Evolutionary conservation across 2,329 filamentous ascomycete species (phyloP).

Genomic region (Botryotinia calthae): DNA sequence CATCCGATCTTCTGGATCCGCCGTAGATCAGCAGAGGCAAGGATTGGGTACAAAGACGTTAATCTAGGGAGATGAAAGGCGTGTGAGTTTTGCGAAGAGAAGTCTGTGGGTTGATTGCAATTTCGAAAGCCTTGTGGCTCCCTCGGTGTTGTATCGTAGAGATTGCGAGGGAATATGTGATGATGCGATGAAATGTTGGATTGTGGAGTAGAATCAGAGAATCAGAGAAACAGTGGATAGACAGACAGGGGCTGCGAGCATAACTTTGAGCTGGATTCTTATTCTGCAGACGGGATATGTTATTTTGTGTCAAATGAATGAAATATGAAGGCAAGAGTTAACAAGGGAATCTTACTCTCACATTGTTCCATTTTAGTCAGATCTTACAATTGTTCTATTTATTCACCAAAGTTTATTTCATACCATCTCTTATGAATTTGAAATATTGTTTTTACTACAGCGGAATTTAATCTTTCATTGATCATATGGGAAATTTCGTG

Average conservation of each 20-base stretch:
- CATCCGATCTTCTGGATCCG: conserved; percentile 7
- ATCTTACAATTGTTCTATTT: not conserved
- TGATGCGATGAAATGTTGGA: not conserved
- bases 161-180: not conserved
- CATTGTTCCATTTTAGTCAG: conserved; percentile 11
- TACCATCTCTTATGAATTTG: not conserved
- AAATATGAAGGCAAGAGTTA: not conserved
- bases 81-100: not conserved
- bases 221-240: not conserved
- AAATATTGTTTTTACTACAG: not conserved
- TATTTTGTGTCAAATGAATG: not conserved
- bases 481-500: not conserved
- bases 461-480: not conserved
- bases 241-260: not conserved
- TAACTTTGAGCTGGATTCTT: not conserved
- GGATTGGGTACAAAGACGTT: not conserved
- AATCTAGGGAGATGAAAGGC: not conserved
- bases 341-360: not conserved
- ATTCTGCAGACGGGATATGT: not conserved
- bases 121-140: not conserved
- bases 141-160: not conserved
- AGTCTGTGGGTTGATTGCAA: not conserved
- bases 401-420: not conserved
- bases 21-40: not conserved
- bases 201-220: not conserved